Conservation (phyloP, 805 yeast genomes). For the Barnettozyma vustinii region DNA sequence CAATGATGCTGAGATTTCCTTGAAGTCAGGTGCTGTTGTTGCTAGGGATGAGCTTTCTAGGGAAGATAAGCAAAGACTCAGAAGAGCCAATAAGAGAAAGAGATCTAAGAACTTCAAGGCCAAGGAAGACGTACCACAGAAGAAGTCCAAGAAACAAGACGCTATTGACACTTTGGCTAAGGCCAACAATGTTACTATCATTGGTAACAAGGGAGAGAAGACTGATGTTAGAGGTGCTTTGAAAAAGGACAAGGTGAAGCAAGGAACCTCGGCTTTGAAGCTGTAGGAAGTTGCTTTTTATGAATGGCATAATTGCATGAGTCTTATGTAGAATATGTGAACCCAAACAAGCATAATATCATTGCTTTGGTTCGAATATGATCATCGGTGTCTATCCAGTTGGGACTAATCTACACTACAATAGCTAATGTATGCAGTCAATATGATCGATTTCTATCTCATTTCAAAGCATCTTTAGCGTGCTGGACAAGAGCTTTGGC, state of each 20-base stretch:
- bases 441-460: neutral
- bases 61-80: slow-evolving; percentile 80
- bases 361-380: no score
- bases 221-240: slow-evolving; percentile 67
- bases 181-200: slow-evolving; percentile 73
- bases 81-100: slow-evolving; percentile 83
- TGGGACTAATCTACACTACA: neutral
- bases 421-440: neutral
- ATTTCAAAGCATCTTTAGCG: slow-evolving; percentile 11
- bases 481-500: slow-evolving; percentile 33
- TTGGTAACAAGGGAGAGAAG: slow-evolving; percentile 70
- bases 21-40: slow-evolving; percentile 74
- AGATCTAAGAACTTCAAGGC: slow-evolving; percentile 48
- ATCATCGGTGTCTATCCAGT: no score
- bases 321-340: neutral
- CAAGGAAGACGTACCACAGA: slow-evolving; percentile 31
- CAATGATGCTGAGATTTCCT: slow-evolving; percentile 54
- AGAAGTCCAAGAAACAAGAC: slow-evolving; percentile 52
- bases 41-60: slow-evolving; percentile 77
- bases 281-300: slow-evolving; percentile 5
- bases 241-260: slow-evolving; percentile 35
- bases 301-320: neutral
- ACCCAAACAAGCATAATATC: neutral
- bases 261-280: slow-evolving; percentile 22
- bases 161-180: slow-evolving; percentile 65